Evolutionary conservation across 164 flowering plant species (phyloP).

Genomic region (Houttuynia cordata): DNA sequence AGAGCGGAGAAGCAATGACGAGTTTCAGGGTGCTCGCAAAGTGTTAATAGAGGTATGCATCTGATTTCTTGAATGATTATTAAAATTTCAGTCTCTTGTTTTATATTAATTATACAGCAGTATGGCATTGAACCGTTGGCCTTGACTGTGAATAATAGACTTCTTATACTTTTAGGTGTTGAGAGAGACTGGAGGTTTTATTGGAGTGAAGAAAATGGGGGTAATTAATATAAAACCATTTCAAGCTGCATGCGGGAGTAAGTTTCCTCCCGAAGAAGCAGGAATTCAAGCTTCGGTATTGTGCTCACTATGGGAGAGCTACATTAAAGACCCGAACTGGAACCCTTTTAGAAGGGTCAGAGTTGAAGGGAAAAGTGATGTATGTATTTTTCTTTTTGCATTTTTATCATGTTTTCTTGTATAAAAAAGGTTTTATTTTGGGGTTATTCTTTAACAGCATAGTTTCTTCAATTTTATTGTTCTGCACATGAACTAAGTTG

Average conservation of each 20-base stretch:
- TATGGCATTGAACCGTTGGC: background rate
- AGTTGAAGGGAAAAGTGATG: conserved; percentile 32
- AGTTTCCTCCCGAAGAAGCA: conserved; percentile 38
- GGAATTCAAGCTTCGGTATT: conserved; percentile 39
- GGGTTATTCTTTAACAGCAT: background rate
- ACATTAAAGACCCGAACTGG: conserved; percentile 64
- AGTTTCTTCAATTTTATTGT: background rate
- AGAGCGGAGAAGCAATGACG: conserved; percentile 39
- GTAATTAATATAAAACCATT: conserved; percentile 58
- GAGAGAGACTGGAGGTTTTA: conserved; percentile 23
- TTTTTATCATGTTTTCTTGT: background rate
- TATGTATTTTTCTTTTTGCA: conserved; percentile 4
- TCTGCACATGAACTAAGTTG: background rate
- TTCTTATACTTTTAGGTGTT: conserved; percentile 27
- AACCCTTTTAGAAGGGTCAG: conserved; percentile 49
- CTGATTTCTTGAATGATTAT: background rate
- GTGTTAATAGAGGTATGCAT: conserved; percentile 38
- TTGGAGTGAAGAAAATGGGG: conserved; percentile 81
- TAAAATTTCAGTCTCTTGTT: background rate
- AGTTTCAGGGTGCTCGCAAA: conserved; percentile 57
- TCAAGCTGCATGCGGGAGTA: conserved; percentile 40
- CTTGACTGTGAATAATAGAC: background rate
- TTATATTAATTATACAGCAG: background rate
- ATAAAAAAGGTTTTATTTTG: background rate
- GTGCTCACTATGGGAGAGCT: conserved; percentile 67